A percentile compares a stretch with the other conserved stretches of the same genome.
Conservation (phyloP, 148 eudicot genomes). For the Chenopodium berlandieri region DNA sequence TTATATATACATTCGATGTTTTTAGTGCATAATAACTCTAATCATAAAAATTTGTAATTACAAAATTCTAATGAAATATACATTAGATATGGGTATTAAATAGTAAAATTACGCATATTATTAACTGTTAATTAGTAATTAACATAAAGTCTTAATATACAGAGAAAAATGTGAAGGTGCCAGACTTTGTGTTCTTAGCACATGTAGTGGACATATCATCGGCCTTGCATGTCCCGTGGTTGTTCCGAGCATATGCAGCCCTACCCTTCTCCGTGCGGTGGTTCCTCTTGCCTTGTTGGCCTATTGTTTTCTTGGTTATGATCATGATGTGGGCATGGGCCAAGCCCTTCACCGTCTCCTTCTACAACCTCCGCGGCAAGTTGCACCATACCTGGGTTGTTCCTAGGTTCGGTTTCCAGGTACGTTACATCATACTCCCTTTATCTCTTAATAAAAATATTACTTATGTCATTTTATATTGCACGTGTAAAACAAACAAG, state of each 20-base stretch:
- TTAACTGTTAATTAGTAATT: no score
- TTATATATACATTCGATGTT: no score
- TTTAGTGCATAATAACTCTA: no score
- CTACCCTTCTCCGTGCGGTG: constrained; percentile 39
- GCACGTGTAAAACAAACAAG: no score
- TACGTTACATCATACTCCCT: constrained; percentile 8
- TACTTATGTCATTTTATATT: no score
- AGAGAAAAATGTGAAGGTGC: constrained; percentile 52
- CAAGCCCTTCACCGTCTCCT: constrained; percentile 41
- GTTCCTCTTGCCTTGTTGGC: constrained; percentile 46
- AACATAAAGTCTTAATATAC: constrained; percentile 1
- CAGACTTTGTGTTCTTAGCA: constrained; percentile 79
- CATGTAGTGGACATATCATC: constrained; percentile 62
- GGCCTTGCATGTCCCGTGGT: constrained; percentile 53
- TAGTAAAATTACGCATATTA: no score
- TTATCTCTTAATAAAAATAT: neutral
- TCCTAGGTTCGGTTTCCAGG: constrained; percentile 74
- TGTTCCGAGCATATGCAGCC: constrained; percentile 45
- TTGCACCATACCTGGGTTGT: constrained; percentile 71
- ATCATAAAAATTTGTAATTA: no score
- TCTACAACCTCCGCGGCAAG: constrained; percentile 43
- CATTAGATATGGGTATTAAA: no score
- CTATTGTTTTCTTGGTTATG: constrained; percentile 29
- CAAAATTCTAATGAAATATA: no score
- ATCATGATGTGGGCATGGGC: constrained; percentile 63